A percentile compares a stretch with the other conserved stretches of the same genome.
Conservation (phyloP, 2,329 filamentous ascomycete genomes). For the Aspergillus thermomutatus region DNA sequence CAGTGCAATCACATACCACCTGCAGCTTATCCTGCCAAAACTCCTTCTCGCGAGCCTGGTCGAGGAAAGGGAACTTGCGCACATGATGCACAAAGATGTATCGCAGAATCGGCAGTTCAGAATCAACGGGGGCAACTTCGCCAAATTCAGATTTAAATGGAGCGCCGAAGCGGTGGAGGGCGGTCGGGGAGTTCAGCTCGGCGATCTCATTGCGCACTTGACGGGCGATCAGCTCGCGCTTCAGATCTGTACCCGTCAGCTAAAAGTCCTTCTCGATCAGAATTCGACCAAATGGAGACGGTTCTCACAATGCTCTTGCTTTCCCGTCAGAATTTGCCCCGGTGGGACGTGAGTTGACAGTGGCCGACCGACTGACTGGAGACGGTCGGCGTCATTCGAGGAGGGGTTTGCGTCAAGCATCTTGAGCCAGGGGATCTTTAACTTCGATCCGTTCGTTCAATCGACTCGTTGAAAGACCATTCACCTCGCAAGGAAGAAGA, state of each 20-base stretch:
- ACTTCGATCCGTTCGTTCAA: constrained; percentile 2
- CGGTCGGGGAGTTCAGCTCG: constrained; percentile 92
- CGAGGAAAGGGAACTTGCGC: constrained; percentile 94
- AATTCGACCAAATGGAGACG: neutral
- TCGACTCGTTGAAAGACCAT: constrained; percentile 7
- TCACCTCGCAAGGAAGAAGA: neutral
- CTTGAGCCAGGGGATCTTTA: constrained; percentile 1
- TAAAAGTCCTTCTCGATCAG: neutral
- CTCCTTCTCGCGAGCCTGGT: constrained; percentile 96
- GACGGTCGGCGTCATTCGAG: constrained; percentile 9
- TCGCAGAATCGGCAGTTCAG: constrained; percentile 85
- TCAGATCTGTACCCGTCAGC: constrained; percentile 65
- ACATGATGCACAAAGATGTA: constrained; percentile 99
- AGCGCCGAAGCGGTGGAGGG: constrained; percentile 89
- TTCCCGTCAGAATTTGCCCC: constrained; percentile 73
- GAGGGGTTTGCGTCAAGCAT: neutral
- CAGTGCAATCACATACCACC: constrained; percentile 59
- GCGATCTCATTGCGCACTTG: constrained; percentile 88
- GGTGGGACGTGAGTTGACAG: constrained; percentile 34
- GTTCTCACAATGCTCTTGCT: constrained; percentile 89
- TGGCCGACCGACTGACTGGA: constrained; percentile 4
- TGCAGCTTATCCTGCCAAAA: constrained; percentile 99
- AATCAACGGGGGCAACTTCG: constrained; percentile 89
- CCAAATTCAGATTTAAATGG: constrained; percentile 91
- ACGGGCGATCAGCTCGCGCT: constrained; percentile 86